A percentile compares a stretch with the other conserved stretches of the same genome.
Conservation (phyloP, 1,139 yeast genomes). For the Saccharomyces hybrid region DNA sequence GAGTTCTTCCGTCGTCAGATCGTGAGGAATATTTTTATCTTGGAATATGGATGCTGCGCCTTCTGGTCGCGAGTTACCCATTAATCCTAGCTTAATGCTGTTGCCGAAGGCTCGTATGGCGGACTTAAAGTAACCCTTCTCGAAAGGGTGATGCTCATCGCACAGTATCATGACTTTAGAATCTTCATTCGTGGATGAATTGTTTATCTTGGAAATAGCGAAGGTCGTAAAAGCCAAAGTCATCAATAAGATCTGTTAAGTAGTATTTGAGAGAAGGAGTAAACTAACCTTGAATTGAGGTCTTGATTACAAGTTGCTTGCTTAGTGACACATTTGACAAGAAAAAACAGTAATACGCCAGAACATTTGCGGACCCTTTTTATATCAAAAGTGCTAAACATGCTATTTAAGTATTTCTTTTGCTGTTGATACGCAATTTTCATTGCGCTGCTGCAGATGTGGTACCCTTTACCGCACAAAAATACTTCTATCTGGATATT, state of each 20-base stretch:
- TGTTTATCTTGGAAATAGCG: not conserved
- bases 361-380: not conserved
- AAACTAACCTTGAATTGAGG: not conserved
- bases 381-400: not conserved
- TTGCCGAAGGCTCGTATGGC: not conserved
- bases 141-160: not conserved
- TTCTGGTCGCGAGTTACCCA: not conserved
- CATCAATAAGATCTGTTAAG: not conserved
- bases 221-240: not conserved
- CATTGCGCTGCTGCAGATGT: not conserved
- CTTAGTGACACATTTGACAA: not conserved
- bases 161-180: not conserved
- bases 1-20: not conserved
- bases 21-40: not conserved
- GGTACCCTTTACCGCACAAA: not conserved
- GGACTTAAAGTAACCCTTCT: not conserved
- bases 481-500: not conserved
- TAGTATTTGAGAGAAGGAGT: not conserved
- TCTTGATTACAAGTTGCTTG: not conserved
- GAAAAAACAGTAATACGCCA: not conserved
- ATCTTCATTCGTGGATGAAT: not conserved
- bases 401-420: not conserved
- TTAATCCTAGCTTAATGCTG: not conserved
- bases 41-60: not conserved
- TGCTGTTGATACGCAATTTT: not conserved